A percentile compares a stretch with the other conserved stretches of the same genome.
These are phyloP conservation scores for Lodderomyces jiufengensis DNA, from an alignment of 1,139 yeast species.

Conservation along the genomic window DNA sequence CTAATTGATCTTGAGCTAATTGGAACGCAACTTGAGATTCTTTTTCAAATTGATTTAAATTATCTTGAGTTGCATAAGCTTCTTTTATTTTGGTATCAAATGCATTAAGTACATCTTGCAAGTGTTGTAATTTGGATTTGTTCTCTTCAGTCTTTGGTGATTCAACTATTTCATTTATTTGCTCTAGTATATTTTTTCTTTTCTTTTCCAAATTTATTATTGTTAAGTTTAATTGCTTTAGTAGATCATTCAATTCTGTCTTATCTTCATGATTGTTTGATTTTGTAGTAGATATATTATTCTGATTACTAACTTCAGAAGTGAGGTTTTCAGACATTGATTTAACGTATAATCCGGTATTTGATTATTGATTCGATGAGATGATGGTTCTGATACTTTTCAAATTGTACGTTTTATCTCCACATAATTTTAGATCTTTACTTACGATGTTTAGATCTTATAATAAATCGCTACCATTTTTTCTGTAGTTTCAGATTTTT, in stretches of 20 bases:
- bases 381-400: too few species aligned
- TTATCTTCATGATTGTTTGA: neutral
- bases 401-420: too few species aligned
- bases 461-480: too few species aligned
- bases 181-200: conserved; percentile 4
- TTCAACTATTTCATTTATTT: neutral
- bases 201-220: conserved; percentile 3
- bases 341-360: too few species aligned
- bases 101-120: conserved; percentile 14
- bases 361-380: too few species aligned
- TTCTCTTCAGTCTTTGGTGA: neutral
- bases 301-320: too few species aligned
- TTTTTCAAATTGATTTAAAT: conserved; percentile 27
- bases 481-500: too few species aligned
- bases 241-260: conserved; percentile 4
- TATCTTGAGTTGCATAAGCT: conserved; percentile 36
- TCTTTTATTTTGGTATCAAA: conserved; percentile 42
- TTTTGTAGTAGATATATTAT: too few species aligned
- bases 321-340: too few species aligned
- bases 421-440: too few species aligned
- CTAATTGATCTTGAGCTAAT: too few species aligned
- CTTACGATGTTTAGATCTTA: too few species aligned
- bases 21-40: conserved; percentile 5
- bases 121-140: conserved; percentile 8
- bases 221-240: conserved; percentile 3